Percentiles rank a stretch among this genome's conserved stretches.
Conservation (phyloP, 2,329 filamentous ascomycete genomes). For the Sarocladium brachiariae region DNA sequence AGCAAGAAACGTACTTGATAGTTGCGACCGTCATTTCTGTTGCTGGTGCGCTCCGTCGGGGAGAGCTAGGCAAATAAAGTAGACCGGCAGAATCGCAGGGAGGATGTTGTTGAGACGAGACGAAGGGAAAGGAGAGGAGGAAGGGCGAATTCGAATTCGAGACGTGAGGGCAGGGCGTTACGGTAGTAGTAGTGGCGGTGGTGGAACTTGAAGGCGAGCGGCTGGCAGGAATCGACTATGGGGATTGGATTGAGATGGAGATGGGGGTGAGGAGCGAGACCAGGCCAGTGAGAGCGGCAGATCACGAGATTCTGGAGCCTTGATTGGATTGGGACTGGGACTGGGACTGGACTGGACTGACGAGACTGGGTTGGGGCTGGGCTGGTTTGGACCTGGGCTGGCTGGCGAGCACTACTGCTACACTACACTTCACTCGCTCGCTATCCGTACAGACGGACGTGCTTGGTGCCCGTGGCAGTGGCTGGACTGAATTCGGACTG, state of each 20-base stretch:
- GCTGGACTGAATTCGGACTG: background rate
- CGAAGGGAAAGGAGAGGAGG: background rate
- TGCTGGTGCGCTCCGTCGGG: conserved; percentile 5
- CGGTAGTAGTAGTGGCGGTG: background rate
- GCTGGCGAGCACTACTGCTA: too few relatives aligned
- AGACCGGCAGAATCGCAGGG: conserved; percentile 7
- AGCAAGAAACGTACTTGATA: conserved; percentile 47
- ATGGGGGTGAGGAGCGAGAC: background rate
- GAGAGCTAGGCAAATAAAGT: conserved; percentile 9
- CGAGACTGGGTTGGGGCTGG: background rate
- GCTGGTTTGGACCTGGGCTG: background rate
- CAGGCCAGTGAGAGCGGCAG: background rate
- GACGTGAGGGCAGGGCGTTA: background rate
- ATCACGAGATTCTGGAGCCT: conserved; percentile 5
- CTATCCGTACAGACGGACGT: too few relatives aligned
- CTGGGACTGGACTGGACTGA: background rate
- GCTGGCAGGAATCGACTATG: conserved; percentile 5
- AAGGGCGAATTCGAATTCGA: conserved; percentile 1
- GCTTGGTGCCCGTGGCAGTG: too few relatives aligned
- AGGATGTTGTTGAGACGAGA: background rate
- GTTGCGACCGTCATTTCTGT: conserved; percentile 52
- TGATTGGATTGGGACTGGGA: background rate
- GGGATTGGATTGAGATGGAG: background rate
- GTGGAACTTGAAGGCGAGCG: conserved; percentile 3
- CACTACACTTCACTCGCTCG: too few relatives aligned